phyloP scores from a whole-genome alignment of 106 monocot species.

The Apostasia shenzhenica region DNA sequence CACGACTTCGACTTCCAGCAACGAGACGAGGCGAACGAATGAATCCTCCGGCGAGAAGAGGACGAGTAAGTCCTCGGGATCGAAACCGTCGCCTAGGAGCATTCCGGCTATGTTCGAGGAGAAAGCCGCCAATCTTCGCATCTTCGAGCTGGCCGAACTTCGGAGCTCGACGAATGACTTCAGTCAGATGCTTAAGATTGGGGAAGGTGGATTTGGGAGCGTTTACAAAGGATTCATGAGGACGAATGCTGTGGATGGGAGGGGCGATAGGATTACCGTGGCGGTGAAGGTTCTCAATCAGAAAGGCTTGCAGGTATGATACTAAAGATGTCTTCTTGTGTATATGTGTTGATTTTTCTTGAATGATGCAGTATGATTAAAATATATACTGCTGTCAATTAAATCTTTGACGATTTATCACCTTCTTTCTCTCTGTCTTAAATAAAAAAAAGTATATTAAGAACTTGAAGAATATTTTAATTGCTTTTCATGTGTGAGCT shows the following conservation, averaged over 20 bases:
- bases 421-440: background rate
- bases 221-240: conserved; percentile 19
- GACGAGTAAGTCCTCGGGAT: background rate
- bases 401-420: background rate
- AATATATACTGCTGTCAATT: background rate
- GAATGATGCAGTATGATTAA: background rate
- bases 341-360: background rate
- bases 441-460: background rate
- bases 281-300: conserved; percentile 18
- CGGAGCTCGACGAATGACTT: conserved; percentile 17
- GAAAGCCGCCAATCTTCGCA: conserved; percentile 7
- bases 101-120: conserved; percentile 9
- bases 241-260: background rate
- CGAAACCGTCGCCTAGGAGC: conserved; percentile 2
- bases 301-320: conserved; percentile 18
- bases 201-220: conserved; percentile 19
- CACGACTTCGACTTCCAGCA: background rate
- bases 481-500: background rate
- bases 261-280: conserved; percentile 8
- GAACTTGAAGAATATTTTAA: background rate
- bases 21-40: background rate
- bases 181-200: conserved; percentile 11
- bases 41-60: background rate
- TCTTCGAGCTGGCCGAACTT: conserved; percentile 12
- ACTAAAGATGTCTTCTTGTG: background rate